Percentiles rank a stretch among this genome's conserved stretches.
Conservation (phyloP, 768 basidiomycete species). For the Rhodotorula paludigena region DNA sequence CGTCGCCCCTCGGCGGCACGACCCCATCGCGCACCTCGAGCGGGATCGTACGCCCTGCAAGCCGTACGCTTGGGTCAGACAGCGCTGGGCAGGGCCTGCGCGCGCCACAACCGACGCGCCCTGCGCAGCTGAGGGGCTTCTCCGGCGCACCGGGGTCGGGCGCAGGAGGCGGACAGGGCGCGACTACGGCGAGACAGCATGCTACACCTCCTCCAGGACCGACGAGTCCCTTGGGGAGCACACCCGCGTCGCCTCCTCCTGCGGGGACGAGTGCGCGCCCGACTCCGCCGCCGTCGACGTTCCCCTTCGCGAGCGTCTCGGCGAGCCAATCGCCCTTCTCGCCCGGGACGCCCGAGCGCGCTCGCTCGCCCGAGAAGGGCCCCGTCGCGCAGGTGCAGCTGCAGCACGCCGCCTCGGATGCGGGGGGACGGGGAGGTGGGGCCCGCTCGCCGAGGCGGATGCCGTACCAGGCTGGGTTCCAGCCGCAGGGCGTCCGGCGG, state of each 20-base stretch:
- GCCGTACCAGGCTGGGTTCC: slow-evolving; percentile 81
- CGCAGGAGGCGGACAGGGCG: background rate
- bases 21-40: background rate
- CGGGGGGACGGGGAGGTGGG: too few relatives aligned
- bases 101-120: slow-evolving; percentile 1
- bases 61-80: background rate
- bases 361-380: background rate
- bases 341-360: background rate
- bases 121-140: background rate
- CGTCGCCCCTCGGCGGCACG: background rate
- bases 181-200: too few relatives aligned
- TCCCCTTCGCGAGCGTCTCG: slow-evolving; percentile 18
- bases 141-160: background rate
- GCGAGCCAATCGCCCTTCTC: slow-evolving; percentile 16
- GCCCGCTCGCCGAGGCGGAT: slow-evolving; percentile 21
- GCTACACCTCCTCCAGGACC: too few relatives aligned
- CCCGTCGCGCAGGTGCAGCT: background rate
- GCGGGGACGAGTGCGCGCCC: background rate
- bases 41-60: background rate
- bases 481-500: slow-evolving; percentile 77
- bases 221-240: background rate
- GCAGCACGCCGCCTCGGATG: background rate
- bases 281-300: slow-evolving; percentile 6
- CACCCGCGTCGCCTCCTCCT: background rate
- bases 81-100: background rate